phyloP scores from a whole-genome alignment of 768 basidiomycete genomes.

The Serendipita sp. region DNA sequence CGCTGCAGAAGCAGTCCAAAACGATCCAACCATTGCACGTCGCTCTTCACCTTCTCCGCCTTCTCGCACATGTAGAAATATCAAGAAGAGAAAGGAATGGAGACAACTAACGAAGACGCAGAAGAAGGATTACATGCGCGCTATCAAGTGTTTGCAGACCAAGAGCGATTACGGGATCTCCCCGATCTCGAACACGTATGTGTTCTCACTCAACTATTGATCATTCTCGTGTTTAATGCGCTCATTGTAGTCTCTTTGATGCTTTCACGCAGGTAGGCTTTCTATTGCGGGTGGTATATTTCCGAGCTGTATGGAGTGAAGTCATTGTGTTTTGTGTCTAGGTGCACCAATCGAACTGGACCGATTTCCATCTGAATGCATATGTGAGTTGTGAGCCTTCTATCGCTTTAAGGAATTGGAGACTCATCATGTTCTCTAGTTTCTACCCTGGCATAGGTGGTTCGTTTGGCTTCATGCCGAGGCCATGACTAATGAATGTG shows the following conservation, averaged over 20 bases:
- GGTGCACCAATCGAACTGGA: not conserved
- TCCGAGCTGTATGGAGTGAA: not conserved
- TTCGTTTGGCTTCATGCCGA: slow-evolving; percentile 1
- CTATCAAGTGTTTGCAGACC: not conserved
- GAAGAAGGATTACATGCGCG: slow-evolving; percentile 2
- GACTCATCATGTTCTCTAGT: not conserved
- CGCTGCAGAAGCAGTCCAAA: not conserved
- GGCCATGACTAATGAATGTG: not conserved
- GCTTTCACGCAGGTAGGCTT: not conserved
- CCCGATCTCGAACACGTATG: not conserved
- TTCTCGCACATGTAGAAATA: not conserved
- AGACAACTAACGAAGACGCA: not conserved
- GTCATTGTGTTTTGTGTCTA: not conserved
- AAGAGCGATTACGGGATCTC: not conserved
- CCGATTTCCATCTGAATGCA: not conserved
- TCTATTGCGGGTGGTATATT: too few species aligned
- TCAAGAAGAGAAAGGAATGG: not conserved
- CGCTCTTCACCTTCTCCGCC: not conserved
- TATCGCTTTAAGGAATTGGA: not conserved
- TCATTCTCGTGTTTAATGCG: not conserved
- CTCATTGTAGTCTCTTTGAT: not conserved
- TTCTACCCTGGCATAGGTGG: slow-evolving; percentile 2
- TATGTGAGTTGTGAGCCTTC: not conserved
- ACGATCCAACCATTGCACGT: not conserved
- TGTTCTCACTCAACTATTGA: not conserved